Base-by-base conservation (phyloP, 2,329 filamentous ascomycete genomes). In the Corniculantispora saksenae region DNA sequence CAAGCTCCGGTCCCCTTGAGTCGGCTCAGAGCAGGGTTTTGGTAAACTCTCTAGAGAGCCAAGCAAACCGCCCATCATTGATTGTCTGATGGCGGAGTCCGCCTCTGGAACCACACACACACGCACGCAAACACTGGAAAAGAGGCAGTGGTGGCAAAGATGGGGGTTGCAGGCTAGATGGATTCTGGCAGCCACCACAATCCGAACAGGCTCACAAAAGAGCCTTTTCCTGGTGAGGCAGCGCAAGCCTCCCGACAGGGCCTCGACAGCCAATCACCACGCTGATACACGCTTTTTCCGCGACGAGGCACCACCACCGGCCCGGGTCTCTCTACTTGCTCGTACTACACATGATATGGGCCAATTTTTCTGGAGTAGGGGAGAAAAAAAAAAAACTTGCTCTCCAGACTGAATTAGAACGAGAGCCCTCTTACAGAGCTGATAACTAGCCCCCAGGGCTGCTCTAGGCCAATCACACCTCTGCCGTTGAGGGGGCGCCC, bases 231-330 rank as follows among this genome's bases (percentile, higher is more conserved):
- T 27, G 40, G 57, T 43, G 47, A 43, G 59, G 59, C 59, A 43
- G 35, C 57, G 45, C 48, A 61, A 61, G 59, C 59, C 48, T 54
- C 32, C 13, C 13, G 40, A 51, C 45, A 61, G 57, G 57, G 27
- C 29, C 27, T 19, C 23, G 15, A n/a, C 58, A 23, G 47, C 58
- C 58, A 61, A 61, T 61, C 58, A 61, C 23, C 32, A 23, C 47
- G 47, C 58, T n/a, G 29, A 47, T 27, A 51, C 58, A 47, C 58
- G 38, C 47, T 25, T 43, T 53, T 51, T 17, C 58, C 32, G 32
- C 47, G 47, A 60, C 58, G n/a, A 43, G n/a, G 21, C 21, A 40
- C 27, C 50, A 54, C 40, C 57, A 60, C 55, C 13, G 13, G 7
- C 35, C 35, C 7, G 13, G 8, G 35, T 13, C 35, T 13, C 35